Percentiles rank a stretch among this genome's conserved stretches.
Conservation (phyloP, 106 monocot species). For the Phalaenopsis equestris region DNA sequence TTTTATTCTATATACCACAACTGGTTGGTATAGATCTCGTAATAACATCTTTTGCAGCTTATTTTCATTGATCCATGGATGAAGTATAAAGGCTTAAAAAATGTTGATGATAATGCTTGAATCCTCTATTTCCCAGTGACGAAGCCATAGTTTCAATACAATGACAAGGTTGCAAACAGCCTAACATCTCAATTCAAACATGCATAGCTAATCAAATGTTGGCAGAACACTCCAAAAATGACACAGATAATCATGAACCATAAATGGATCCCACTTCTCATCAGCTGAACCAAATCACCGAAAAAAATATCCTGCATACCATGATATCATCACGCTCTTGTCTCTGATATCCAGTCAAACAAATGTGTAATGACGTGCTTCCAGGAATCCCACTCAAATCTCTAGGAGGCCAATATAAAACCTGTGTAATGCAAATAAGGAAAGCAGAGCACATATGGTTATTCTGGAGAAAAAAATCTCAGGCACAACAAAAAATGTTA, state of each 20-base stretch:
- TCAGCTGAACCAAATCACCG: background rate
- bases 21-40: no score
- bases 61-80: background rate
- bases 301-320: constrained; percentile 32
- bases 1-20: no score
- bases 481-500: background rate
- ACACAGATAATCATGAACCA: background rate
- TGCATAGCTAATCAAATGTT: background rate
- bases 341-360: constrained; percentile 94
- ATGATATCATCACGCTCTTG: constrained; percentile 89
- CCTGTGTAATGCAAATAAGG: constrained; percentile 25
- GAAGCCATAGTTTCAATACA: background rate
- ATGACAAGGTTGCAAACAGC: background rate
- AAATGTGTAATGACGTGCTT: constrained; percentile 47
- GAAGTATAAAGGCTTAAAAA: background rate
- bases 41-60: background rate
- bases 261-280: background rate
- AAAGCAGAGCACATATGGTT: background rate
- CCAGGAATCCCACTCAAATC: constrained; percentile 93
- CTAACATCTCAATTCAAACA: background rate
- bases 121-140: no score
- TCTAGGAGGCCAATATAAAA: constrained; percentile 72
- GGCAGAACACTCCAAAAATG: background rate
- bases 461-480: background rate
- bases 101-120: background rate